phyloP scores from a whole-genome alignment of 768 basidiomycete species.

The Hemileccinum rubropunctum region DNA sequence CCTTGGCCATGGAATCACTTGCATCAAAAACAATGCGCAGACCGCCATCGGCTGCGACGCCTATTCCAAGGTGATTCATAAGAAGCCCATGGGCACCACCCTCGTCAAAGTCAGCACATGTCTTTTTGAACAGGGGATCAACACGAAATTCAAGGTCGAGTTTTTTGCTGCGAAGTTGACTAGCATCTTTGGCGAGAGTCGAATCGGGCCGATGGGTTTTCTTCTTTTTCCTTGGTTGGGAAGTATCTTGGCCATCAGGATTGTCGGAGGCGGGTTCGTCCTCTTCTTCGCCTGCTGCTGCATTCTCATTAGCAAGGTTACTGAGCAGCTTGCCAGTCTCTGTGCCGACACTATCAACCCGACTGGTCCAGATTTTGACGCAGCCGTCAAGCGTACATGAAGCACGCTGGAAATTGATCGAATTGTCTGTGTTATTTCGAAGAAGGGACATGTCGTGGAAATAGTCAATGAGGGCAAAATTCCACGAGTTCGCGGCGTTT shows the following conservation, averaged over 20 bases:
- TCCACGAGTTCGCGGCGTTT: constrained; percentile 96
- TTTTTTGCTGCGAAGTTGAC: constrained; percentile 85
- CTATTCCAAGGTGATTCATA: constrained; percentile 91
- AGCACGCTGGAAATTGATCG: constrained; percentile 99
- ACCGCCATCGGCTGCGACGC: constrained; percentile 73
- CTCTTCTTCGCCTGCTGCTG: constrained; percentile 55
- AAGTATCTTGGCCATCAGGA: constrained; percentile 65
- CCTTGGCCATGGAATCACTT: constrained; percentile 82
- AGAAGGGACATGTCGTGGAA: constrained; percentile 98
- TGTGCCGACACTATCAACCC: constrained; percentile 94
- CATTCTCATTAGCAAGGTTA: constrained; percentile 73
- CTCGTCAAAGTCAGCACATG: constrained; percentile 97
- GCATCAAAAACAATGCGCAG: constrained; percentile 95
- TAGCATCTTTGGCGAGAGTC: constrained; percentile 85
- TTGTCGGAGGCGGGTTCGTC: constrained; percentile 58
- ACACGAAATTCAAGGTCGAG: constrained; percentile 94
- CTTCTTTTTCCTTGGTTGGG: constrained; percentile 56
- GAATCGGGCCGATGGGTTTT: constrained; percentile 70
- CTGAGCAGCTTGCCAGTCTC: constrained; percentile 94
- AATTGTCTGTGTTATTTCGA: constrained; percentile 88
- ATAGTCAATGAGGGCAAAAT: constrained; percentile 96
- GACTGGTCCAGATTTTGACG: constrained; percentile 98
- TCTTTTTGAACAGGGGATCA: constrained; percentile 97
- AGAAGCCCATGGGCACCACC: constrained; percentile 93
- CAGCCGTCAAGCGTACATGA: constrained; percentile 97